Base-by-base conservation (phyloP, 352 stramenopile species). In the Phytopythium montanum region DNA sequence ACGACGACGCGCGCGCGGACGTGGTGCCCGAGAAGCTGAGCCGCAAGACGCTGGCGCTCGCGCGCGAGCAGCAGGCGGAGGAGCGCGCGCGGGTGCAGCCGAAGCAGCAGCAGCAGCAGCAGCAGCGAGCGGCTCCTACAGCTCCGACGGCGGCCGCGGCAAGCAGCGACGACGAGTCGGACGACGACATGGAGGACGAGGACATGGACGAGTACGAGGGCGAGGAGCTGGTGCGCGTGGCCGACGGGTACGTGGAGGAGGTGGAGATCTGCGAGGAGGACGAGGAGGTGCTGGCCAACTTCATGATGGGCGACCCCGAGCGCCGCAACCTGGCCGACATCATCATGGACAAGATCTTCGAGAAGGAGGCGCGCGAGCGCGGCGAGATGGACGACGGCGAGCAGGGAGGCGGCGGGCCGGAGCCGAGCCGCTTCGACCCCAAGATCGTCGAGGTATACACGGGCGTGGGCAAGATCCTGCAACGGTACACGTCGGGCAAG, bases 371-470 rank as follows among this genome's bases (percentile, higher is more conserved):
- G 4, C 76, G 72, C 39, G 88, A 94, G 56, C 87, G 96, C 62
- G 86, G 88, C 34, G 87, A 95, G 23, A 65, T 76, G 68, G 80
- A 90, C 5, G 77, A 87, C 21, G 80, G n/a, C n/a, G n/a, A n/a
- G n/a, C n/a, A 88, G 13, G 67, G 78, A 56, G 67, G 76, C 51
- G 70, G 76, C 21, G 59, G 73, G 49, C 61, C 69, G 13, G 76
- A 82, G 69, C 59, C 62, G 39, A 80, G 73, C 36, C 75, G 85
- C 16, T 94, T 97, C 44, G 88, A 97, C 62, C 85, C 83, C 9
- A 99, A 99, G 75, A 96, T 99, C 46, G 88, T 99, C 31, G 92
- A 99, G 65, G 95, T 99, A 29, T 99, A 99, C 77, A 98, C 94
- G 2, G 94, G 96, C 44, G 98, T 99, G 62, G 97, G 97, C 54